A percentile compares a stretch with the other conserved stretches of the same genome.
phyloP scores from a whole-genome alignment of 2,329 filamentous ascomycete species.

The Colletotrichum shisoi region DNA sequence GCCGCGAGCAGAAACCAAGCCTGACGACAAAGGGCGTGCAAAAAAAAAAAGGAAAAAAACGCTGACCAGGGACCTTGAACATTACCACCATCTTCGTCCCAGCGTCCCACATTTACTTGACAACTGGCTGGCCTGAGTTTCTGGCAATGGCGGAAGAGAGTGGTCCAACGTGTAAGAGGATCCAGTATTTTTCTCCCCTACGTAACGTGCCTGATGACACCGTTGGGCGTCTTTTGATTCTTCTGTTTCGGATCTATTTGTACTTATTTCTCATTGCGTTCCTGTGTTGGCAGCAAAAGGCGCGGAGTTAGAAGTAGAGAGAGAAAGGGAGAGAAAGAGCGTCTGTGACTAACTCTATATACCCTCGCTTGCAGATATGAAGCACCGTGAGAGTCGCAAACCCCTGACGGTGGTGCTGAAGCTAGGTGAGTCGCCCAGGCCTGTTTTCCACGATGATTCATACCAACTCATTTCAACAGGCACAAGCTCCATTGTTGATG shows the following conservation, averaged over 20 bases:
- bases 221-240: slow-evolving; percentile 8
- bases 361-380: slow-evolving; percentile 63
- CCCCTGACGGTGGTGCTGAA: slow-evolving; percentile 84
- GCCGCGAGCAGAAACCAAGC: background rate
- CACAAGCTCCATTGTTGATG: slow-evolving; percentile 98
- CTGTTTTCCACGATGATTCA: background rate
- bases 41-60: no score
- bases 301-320: background rate
- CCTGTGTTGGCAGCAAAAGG: background rate
- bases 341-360: slow-evolving; percentile 30
- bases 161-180: slow-evolving; percentile 39
- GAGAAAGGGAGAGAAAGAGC: background rate
- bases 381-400: slow-evolving; percentile 57
- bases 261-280: background rate
- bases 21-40: slow-evolving; percentile 32
- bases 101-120: slow-evolving; percentile 36
- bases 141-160: slow-evolving; percentile 39
- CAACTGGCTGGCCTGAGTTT: slow-evolving; percentile 28
- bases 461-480: slow-evolving; percentile 61
- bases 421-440: slow-evolving; percentile 68
- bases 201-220: slow-evolving; percentile 31
- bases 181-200: slow-evolving; percentile 33
- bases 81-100: slow-evolving; percentile 19
- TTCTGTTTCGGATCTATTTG: background rate
- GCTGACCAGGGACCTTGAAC: slow-evolving; percentile 32